Conservation (phyloP, 768 basidiomycete species). For the Auricularia sp. region DNA sequence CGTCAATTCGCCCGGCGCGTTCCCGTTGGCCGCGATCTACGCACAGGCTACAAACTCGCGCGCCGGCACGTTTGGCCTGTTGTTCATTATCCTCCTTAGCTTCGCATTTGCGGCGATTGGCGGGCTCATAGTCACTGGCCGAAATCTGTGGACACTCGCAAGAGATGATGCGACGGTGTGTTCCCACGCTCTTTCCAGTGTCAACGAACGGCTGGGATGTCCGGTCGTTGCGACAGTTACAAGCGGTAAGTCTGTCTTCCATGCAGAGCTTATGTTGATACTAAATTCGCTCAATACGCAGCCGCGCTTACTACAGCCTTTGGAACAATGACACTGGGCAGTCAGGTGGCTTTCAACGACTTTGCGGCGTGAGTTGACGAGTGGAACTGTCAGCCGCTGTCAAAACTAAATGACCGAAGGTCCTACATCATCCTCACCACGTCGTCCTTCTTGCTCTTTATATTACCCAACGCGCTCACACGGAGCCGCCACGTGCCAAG, state of each 20-base stretch:
- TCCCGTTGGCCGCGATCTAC: not conserved
- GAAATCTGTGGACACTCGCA: not conserved
- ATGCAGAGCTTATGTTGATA: not conserved
- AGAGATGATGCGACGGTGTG: not conserved
- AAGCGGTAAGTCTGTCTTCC: not conserved
- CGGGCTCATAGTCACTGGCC: not conserved
- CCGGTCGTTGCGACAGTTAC: not conserved
- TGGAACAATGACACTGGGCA: not conserved
- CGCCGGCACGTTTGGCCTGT: not conserved
- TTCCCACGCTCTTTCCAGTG: not conserved
- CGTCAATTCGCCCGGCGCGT: not conserved
- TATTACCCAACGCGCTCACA: not conserved
- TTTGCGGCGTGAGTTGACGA: not conserved
- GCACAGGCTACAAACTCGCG: not conserved
- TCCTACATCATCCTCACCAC: not conserved
- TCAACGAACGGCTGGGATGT: not conserved
- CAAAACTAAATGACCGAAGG: not conserved
- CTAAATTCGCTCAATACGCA: not conserved
- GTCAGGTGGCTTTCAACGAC: not conserved
- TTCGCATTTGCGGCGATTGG: not conserved
- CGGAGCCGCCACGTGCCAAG: not conserved
- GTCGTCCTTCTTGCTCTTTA: not conserved
- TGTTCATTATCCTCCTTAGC: not conserved
- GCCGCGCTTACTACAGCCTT: not conserved
- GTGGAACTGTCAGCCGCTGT: not conserved